A percentile compares a stretch with the other conserved stretches of the same genome.
These are phyloP conservation scores for Mycotypha africana DNA, from an alignment of 371 early-diverging fungal species.

Conservation along the genomic window DNA sequence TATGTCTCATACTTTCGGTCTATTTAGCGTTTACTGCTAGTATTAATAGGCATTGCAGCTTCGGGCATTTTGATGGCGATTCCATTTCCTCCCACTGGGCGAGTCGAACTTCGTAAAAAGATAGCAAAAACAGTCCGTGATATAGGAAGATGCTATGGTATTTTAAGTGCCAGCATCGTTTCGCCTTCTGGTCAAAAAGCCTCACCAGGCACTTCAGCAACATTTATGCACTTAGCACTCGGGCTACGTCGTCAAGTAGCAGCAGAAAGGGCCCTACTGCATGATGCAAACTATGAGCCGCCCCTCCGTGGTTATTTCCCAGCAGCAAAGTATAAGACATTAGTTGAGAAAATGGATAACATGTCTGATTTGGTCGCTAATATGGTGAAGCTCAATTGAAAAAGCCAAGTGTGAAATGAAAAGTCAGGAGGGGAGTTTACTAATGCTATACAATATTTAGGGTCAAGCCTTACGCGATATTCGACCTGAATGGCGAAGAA, in stretches of 20 bases:
- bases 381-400: slow-evolving; percentile 28
- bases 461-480: slow-evolving; percentile 9
- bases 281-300: slow-evolving; percentile 31
- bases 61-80: slow-evolving; percentile 26
- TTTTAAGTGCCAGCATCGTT: slow-evolving; percentile 14
- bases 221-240: slow-evolving; percentile 23
- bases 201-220: slow-evolving; percentile 14
- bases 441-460: too few species aligned
- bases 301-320: slow-evolving; percentile 38
- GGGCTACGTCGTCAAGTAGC: slow-evolving; percentile 33
- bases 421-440: too few species aligned
- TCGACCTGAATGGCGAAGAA: slow-evolving; percentile 14
- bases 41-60: slow-evolving; percentile 31
- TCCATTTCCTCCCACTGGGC: slow-evolving; percentile 28
- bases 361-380: slow-evolving; percentile 32
- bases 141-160: slow-evolving; percentile 30
- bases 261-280: slow-evolving; percentile 23
- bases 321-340: slow-evolving; percentile 14
- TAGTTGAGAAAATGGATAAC: slow-evolving; percentile 35
- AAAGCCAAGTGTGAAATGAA: too few species aligned
- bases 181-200: slow-evolving; percentile 1
- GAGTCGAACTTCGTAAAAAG: slow-evolving; percentile 34
- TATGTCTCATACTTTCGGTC: too few species aligned
- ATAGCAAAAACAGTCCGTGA: slow-evolving; percentile 32
- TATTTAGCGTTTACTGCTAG: slow-evolving; percentile 27